Base-by-base conservation (phyloP, 73 alveolate genomes). In the Paramecium pentaurelia region DNA sequence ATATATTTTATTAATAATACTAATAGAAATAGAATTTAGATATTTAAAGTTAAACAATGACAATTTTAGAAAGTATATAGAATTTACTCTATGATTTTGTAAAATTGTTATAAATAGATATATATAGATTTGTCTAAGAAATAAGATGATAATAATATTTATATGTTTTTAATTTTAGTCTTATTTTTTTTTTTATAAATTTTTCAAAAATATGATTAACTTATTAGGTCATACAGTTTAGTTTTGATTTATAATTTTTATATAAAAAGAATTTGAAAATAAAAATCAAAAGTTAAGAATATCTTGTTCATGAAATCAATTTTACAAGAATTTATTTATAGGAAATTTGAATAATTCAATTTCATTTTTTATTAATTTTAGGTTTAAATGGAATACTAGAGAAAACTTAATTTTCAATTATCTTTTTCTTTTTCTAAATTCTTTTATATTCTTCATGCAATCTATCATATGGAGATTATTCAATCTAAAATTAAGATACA, bases 181-280 rank as follows among this genome's bases (percentile, higher is more conserved):
- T 59, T n/a, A n/a, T n/a, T n/a, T 30, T 60, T 22, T 22, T 22
- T 22, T 0, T 22, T 22, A 22, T 22, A 22, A 0, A 22, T 22
- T 22, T 22, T 22, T 22, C 25, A 22, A 22, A 22, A 22, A 22
- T 18, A 54, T 54, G 34, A 54, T 54, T 54, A 54, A 6, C 18
- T 49, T 54, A 16, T 1, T 49, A 36, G 18, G 95, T 92, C 86
- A 42, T 64, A 51, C 71, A 10, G 99, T 96, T 16, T 86, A 86
- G 25, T 94, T 95, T 64, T 97, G 96, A 16, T 36, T 94, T 36
- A 49, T 22, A 89, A n/a, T 96, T 95, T 60, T 84, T 96, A 40
- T 45, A 71, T 22, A 71, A 92, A 8, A 96, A 88, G 44, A 58
- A 84, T n/a, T 88, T 96, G n/a, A 70, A 84, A 37, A 73, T 93